Evolutionary conservation across 2,329 filamentous ascomycete species (phyloP).

Genomic region (Ophiosphaerella korrae): DNA sequence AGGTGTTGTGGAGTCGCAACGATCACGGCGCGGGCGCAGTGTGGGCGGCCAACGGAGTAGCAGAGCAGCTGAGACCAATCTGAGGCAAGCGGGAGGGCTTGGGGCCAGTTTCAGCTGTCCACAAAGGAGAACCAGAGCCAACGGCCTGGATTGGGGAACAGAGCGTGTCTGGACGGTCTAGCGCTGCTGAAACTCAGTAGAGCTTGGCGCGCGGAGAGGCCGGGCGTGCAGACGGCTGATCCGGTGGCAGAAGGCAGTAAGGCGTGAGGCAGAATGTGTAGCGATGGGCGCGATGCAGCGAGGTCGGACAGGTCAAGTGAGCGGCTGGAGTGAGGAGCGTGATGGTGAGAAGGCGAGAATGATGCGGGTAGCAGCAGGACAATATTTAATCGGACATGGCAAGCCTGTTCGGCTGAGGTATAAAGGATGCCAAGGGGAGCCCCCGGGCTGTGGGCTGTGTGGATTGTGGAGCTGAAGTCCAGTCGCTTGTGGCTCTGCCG

Average conservation of each 20-base stretch:
- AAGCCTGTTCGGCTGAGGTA: conserved; percentile 4
- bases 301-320: not conserved
- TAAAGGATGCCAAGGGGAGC: conserved; percentile 6
- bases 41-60: conserved; percentile 7
- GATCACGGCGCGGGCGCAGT: conserved; percentile 16
- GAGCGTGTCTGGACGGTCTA: conserved; percentile 14
- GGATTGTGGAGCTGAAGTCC: conserved; percentile 15
- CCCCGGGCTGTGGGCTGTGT: conserved; percentile 2
- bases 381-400: too few relatives aligned
- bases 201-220: conserved; percentile 33
- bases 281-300: not conserved
- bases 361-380: too few relatives aligned
- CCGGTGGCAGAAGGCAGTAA: not conserved
- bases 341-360: not conserved
- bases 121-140: conserved; percentile 23
- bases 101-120: conserved; percentile 6
- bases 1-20: conserved; percentile 7
- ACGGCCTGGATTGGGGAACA: conserved; percentile 14
- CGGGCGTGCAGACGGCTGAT: conserved; percentile 11
- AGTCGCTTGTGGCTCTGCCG: not conserved
- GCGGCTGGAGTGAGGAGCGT: conserved; percentile 3
- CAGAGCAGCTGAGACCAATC: conserved; percentile 36
- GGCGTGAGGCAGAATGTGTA: too few relatives aligned
- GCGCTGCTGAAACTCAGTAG: conserved; percentile 29
- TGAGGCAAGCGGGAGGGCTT: conserved; percentile 24